Evolutionary conservation across 495 filamentous ascomycete genomes (phyloP), one percentile per base, ranked within the genome.

Genomic region (Gamarada debralockiae): DNA sequence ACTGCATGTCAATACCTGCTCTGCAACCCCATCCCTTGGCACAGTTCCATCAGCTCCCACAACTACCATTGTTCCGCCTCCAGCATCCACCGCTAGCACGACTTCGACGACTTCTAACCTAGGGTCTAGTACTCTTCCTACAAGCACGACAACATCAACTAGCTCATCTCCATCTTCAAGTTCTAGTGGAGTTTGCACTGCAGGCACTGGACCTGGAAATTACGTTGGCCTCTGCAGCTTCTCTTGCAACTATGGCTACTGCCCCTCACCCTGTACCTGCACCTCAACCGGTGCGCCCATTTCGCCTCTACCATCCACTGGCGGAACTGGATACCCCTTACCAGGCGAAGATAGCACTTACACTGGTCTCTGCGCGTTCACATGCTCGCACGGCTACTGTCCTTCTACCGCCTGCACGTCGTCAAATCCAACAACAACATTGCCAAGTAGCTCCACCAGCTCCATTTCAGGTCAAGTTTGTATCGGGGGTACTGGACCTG

Each of bases 1-100:
- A 10, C 65, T 80, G n/a, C 67, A 70, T 20, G 73, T 75, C 6
- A 56, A 59, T 10, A 73, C 73, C 12, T 79, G 76, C 48, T 55
- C 55, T n/a, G 63, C 76, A 2, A 68, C 59, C 12, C 74, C 76
- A 3, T 75, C 73, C 0, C 53, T 76, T 6, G 60, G 61, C 2
- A 68, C 65, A 6, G 64, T 50, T 0, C 61, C 64, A 8, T 55
- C 68, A 17, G n/a, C n/a, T 8, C 31, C 8, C 8, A 15, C 37
- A 40, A 17, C 37, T 17, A 6, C 37, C 14, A 18, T 40, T 5
- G 20, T 17, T 7, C 31, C 31, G 8, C 31, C 31, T 8, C 20
- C 37, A n/a, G 15, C n/a, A 7, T 10, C 8, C 12, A 40, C 37
- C 8, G 20, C 37, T 5, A 7, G 12, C 8, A 10, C 37, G n/a